Evolutionary conservation across 1,284 basidiomycete genomes (phyloP), one percentile per base, ranked within the genome.

Genomic region (Cutaneotrichosporon sp.): DNA sequence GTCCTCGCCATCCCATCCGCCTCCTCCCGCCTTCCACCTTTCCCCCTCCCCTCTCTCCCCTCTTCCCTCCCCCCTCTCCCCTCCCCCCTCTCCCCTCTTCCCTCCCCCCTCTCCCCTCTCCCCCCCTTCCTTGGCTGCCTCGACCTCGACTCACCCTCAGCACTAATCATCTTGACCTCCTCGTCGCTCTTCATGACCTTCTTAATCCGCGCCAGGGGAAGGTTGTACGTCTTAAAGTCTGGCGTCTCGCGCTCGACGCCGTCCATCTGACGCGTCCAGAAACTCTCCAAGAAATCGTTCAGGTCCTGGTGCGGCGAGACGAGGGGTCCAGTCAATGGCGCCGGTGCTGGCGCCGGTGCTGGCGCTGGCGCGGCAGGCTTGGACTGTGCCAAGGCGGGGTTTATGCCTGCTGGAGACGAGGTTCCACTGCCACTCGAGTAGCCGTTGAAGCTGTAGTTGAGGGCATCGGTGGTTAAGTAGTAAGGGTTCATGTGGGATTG

Each of bases 161-260:
- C 91, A 64, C 92, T 91, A 72, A 97, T 96, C 93, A 96, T 97
- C 92, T 92, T 93, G 68, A 97, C 92, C 72, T 96, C 92, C 26
- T 92, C 92, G 83, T 97, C 93, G 78, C 89, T 93, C 85, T 97
- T 97, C 91, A 97, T 97, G 69, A 97, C 94, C 80, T 97, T 96
- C 84, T 97, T 97, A 73, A 97, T 96, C 75, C 93, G 84, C 16
- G 93, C 93, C 38, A 97, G 62, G 10, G 80, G 80, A 22, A 79
- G 63, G 60, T 70, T 73, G 68, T 76, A 77, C 31, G 70, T 75
- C 70, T 76, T 78, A 56, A 77, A 79, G 65, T 76, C 76, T 21
- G 73, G 75, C 52, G 69, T 75, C 60, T 76, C 77, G 59, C 71
- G 66, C 67, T 81, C 80, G 16, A 79, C 77, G 31, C 64, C 67